A percentile compares a stretch with the other conserved stretches of the same genome.
Evolutionary conservation across 2,329 filamentous ascomycete genomes (phyloP).

Genomic region (Xylaria sp.): DNA sequence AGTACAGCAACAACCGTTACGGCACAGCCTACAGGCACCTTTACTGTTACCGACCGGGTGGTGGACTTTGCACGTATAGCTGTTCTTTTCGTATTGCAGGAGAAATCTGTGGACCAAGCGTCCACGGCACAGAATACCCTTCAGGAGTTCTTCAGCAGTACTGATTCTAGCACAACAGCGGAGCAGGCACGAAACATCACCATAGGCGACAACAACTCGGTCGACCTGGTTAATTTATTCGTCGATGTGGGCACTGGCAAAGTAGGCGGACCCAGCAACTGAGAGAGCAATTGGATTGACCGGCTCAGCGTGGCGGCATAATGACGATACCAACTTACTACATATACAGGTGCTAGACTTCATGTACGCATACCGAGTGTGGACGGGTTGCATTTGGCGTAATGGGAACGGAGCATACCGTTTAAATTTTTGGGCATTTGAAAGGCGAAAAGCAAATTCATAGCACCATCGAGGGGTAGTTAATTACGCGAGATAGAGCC

Average conservation of each 20-base stretch:
- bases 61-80: constrained; percentile 73
- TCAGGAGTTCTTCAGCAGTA: constrained; percentile 64
- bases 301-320: constrained; percentile 9
- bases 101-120: constrained; percentile 62
- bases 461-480: constrained; percentile 7
- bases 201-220: constrained; percentile 58
- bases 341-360: constrained; percentile 25
- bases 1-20: constrained; percentile 41
- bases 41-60: constrained; percentile 64
- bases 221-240: constrained; percentile 62
- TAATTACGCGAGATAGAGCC: constrained; percentile 6
- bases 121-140: constrained; percentile 64
- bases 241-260: constrained; percentile 52
- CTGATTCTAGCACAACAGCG: constrained; percentile 48
- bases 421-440: constrained; percentile 35
- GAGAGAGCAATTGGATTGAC: constrained; percentile 23
- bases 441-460: constrained; percentile 24
- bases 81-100: constrained; percentile 71
- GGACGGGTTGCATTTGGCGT: constrained; percentile 34
- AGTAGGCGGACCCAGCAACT: constrained; percentile 41
- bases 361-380: constrained; percentile 25
- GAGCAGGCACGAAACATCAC: constrained; percentile 56
- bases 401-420: constrained; percentile 30
- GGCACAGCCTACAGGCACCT: constrained; percentile 51
- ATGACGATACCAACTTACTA: constrained; percentile 23